These are phyloP conservation scores for Adansonia rubrostipa DNA, from an alignment of 441 rosid species.

Conservation along the genomic window DNA sequence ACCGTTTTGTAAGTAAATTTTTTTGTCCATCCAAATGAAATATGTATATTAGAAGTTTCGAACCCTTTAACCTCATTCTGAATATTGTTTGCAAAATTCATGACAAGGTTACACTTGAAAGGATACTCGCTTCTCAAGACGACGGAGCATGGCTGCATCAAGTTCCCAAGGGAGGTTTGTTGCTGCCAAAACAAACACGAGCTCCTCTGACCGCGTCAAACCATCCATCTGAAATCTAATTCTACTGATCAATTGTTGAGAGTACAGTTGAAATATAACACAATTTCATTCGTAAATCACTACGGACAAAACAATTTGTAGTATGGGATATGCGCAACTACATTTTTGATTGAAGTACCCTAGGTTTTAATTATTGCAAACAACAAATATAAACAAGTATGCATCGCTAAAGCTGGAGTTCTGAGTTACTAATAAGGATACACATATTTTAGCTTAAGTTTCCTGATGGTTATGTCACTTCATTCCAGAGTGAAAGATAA, in stretches of 20 bases:
- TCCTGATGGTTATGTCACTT: background rate
- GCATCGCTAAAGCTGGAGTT: background rate
- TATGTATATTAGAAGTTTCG: background rate
- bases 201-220: constrained; percentile 74
- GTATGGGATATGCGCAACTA: background rate
- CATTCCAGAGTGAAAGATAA: background rate
- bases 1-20: background rate
- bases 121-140: constrained; percentile 98
- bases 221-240: constrained; percentile 91
- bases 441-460: background rate
- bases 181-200: constrained; percentile 93
- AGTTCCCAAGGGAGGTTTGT: constrained; percentile 98
- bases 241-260: constrained; percentile 29
- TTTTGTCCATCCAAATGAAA: background rate
- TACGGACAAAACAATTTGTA: background rate
- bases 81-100: constrained; percentile 5
- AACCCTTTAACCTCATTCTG: background rate
- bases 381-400: background rate
- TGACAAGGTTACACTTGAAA: constrained; percentile 22
- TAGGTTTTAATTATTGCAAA: constrained; percentile 1
- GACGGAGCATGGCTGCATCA: constrained; percentile 96
- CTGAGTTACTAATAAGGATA: background rate
- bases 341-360: background rate
- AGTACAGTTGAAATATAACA: constrained; percentile 18
- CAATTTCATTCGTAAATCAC: background rate